These are phyloP conservation scores for Cytospora chrysosperma DNA, from an alignment of 2,329 filamentous ascomycete genomes.

Conservation along the genomic window DNA sequence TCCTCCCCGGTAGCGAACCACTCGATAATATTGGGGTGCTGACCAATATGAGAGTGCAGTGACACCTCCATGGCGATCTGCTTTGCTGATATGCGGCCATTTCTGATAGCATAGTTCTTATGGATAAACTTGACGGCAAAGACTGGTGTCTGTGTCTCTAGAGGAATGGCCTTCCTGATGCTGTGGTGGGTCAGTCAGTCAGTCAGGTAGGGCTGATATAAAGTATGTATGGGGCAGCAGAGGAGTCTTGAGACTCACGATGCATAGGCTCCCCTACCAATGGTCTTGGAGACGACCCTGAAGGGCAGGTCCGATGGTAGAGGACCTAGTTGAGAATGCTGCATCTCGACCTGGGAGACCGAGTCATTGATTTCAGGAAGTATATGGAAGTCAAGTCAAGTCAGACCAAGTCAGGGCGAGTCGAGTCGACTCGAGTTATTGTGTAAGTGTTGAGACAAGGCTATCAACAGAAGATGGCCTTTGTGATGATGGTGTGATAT, in stretches of 20 bases:
- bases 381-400: constrained; percentile 9
- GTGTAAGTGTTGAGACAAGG: background rate
- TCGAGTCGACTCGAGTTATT: background rate
- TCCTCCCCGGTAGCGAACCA: constrained; percentile 90
- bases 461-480: background rate
- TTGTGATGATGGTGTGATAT: constrained; percentile 3
- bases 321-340: constrained; percentile 84
- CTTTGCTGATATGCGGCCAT: constrained; percentile 84
- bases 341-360: constrained; percentile 40
- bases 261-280: constrained; percentile 94
- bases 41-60: constrained; percentile 82
- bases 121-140: constrained; percentile 99
- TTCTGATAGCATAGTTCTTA: constrained; percentile 87
- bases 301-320: constrained; percentile 85
- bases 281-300: constrained; percentile 91
- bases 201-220: constrained; percentile 21
- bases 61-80: constrained; percentile 91
- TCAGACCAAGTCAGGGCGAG: too few relatives aligned
- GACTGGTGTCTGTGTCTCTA: constrained; percentile 66
- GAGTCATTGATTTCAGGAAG: background rate
- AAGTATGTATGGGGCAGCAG: constrained; percentile 14
- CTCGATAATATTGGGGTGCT: constrained; percentile 90
- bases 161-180: constrained; percentile 88
- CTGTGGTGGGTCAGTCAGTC: constrained; percentile 44
- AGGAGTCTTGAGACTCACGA: constrained; percentile 60